Evolutionary conservation across 768 basidiomycete genomes (phyloP).

Genomic region (Russula olivacea): DNA sequence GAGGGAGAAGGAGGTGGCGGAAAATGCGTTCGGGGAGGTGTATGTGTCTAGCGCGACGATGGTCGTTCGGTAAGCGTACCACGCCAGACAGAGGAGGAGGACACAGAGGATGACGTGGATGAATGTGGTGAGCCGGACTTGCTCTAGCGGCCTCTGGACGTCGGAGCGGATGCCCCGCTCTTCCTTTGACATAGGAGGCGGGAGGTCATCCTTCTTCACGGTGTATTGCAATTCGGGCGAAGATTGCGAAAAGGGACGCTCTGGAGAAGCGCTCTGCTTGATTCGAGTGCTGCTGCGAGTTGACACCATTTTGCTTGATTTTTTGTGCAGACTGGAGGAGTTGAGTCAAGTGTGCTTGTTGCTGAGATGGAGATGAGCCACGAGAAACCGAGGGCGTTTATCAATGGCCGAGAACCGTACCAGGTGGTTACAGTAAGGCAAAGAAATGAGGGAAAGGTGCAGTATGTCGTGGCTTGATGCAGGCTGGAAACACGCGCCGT

Average conservation of each 20-base stretch:
- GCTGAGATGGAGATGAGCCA: slow-evolving; percentile 7
- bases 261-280: slow-evolving; percentile 8
- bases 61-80: slow-evolving; percentile 16
- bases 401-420: not conserved
- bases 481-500: not conserved
- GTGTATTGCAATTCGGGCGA: not conserved
- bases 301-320: slow-evolving; percentile 7
- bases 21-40: not conserved
- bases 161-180: slow-evolving; percentile 5
- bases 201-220: slow-evolving; percentile 12
- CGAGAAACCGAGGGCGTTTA: slow-evolving; percentile 2
- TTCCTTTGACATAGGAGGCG: slow-evolving; percentile 6
- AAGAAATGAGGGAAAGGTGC: slow-evolving; percentile 10
- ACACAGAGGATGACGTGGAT: slow-evolving; percentile 10
- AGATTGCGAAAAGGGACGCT: not conserved
- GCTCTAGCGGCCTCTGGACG: slow-evolving; percentile 12
- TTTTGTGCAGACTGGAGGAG: not conserved
- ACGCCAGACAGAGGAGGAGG: slow-evolving; percentile 7
- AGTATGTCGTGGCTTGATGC: not conserved
- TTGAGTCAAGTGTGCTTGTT: not conserved
- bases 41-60: slow-evolving; percentile 4
- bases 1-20: not conserved
- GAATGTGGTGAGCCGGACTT: slow-evolving; percentile 9
- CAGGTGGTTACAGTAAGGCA: slow-evolving; percentile 13
- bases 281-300: slow-evolving; percentile 13